Evolutionary conservation across 2,329 filamentous ascomycete species (phyloP).

Genomic region (Septoria linicola): DNA sequence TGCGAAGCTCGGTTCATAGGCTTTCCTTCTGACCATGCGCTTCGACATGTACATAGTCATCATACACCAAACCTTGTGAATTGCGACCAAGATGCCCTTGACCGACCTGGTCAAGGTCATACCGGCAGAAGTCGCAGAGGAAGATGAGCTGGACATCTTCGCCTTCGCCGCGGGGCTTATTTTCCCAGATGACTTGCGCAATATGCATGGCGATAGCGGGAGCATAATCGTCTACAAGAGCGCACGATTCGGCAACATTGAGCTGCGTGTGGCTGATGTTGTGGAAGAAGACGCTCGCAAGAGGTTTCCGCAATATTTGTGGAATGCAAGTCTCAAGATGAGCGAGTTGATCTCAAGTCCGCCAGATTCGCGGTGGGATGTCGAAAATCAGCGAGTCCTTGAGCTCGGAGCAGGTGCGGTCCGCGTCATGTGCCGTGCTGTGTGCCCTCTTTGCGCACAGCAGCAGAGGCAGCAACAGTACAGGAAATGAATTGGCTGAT

Average conservation of each 20-base stretch:
- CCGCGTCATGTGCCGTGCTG: conserved; percentile 32
- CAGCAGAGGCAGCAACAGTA: conserved; percentile 11
- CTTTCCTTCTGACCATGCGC: too few species aligned
- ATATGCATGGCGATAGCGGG: conserved; percentile 63
- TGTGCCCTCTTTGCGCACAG: neutral
- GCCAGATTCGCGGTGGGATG: conserved; percentile 44
- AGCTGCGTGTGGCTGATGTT: conserved; percentile 47
- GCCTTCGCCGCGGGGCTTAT: conserved; percentile 60
- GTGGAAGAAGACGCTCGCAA: conserved; percentile 54
- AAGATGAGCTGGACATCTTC: conserved; percentile 48
- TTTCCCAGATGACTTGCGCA: conserved; percentile 66
- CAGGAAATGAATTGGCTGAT: conserved; percentile 27
- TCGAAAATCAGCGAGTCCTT: conserved; percentile 55
- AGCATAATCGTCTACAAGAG: conserved; percentile 58
- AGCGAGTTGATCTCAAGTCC: conserved; percentile 44
- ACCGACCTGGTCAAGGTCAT: conserved; percentile 34
- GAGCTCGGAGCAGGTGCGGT: conserved; percentile 69
- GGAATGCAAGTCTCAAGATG: conserved; percentile 61
- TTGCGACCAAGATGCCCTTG: conserved; percentile 18
- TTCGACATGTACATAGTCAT: neutral
- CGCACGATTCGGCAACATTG: conserved; percentile 39
- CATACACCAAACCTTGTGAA: too few species aligned
- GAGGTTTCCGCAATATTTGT: conserved; percentile 71
- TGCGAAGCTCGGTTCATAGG: conserved; percentile 19
- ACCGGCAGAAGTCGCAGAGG: conserved; percentile 18